Evolutionary conservation across 2,329 filamentous ascomycete genomes (phyloP), one percentile per base, ranked within the genome.

Genomic region (Colletotrichum sojae): DNA sequence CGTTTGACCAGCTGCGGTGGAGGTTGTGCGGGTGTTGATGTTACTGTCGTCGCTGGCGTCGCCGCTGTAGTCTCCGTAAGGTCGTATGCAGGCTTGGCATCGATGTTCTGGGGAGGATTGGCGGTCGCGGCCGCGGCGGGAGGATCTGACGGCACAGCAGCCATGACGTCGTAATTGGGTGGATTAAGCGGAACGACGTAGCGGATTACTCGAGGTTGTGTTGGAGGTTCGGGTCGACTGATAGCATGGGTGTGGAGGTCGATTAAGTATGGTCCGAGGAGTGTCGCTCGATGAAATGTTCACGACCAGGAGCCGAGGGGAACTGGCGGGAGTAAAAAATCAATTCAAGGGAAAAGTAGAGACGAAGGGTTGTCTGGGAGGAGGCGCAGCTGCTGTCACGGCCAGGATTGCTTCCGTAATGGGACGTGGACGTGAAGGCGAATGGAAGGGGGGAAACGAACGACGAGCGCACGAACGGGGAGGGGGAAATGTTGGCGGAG

Each of bases 301-400:
- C 15, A 56, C 31, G 46, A 61, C 18, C 15, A 45, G 45, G 58
- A 54, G 13, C 43, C 43, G 36, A n/a, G 22, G 22, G 25, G 31
- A 9, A 49, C 20, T 15, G 10, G 31, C 5, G 31, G 31, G 22
- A 25, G 22, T 25, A 36, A 10, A 36, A 2, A 36, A 36, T 36
- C 31, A 36, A 36, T 36, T 36, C 31, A 12, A 36, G 31, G 40
- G 40, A 43, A n/a, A n/a, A 69, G 55, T 54, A 52, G 55, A 61
- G 51, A 69, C 49, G 43, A 51, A 40, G 27, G 31, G 62, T 39
- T 43, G 45, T 60, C 53, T 55, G 18, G 13, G 66, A 59, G 48
- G 62, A 55, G 66, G 66, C 66, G 62, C 66, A 66, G 66, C 55
- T 66, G 66, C 66, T 66, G 36, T 49, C 60, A 65, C 39, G 59